Base-by-base conservation (phyloP, 2,329 filamentous ascomycete species). In the Colletotrichum camelliae region DNA sequence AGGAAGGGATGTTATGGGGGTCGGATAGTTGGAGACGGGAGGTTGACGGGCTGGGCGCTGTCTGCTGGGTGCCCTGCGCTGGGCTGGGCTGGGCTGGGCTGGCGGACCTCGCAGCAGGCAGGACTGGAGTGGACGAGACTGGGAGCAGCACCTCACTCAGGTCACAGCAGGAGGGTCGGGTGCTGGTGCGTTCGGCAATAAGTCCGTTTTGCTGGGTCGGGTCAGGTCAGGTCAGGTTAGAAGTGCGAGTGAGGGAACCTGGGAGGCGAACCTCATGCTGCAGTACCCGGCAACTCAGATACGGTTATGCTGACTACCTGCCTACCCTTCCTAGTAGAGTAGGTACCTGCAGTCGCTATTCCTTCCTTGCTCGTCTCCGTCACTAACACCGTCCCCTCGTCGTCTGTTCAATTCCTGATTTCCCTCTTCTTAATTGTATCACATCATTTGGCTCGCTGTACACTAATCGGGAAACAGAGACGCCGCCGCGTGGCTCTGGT, bases 121-220 rank as follows among this genome's bases (percentile, higher is more conserved):
- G 31, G 31, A 7, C n/a, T 21, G 43, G n/a, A 52, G 43, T 52
- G 43, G 43, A 5, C 4, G 24, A 5, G 24, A 52, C 43, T 52
- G 43, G 43, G 10, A 52, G n/a, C 6, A 52, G 43, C n/a, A 52
- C 43, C 39, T 48, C 39, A 12, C 43, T 52, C 43, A 52, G 43
- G 43, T 52, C 43, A 24, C 43, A 52, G 43, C 13, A 52, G 43
- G 6, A 52, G 43, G 43, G 43, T 52, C 43, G 43, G 48, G 60
- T 48, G 37, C 43, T 21, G 43, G 43, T 52, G 43, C n/a, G 58
- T 57, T 76, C 74, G 74, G 74, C 74, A 76, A 70, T 64, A 69
- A 76, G 70, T 48, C 74, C 70, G 74, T 69, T 65, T 39, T 48
- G 70, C 70, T 74, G 69, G 69, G 70, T 35, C 9, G 33, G 64